Conservation (phyloP, 169 alveolate genomes). For the Plasmodium vivax region DNA sequence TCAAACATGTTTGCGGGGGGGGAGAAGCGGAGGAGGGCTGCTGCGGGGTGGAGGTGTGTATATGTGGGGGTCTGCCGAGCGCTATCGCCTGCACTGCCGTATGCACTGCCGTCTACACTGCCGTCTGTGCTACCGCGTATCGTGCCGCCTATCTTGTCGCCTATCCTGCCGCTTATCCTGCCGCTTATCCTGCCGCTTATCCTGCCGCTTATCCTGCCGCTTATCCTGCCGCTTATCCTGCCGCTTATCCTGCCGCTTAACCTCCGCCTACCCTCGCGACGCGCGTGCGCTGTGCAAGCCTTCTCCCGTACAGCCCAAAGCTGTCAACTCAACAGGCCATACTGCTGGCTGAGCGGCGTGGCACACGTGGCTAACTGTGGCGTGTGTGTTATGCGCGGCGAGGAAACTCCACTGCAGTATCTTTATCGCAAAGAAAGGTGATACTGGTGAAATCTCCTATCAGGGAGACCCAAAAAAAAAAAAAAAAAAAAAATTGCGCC, state of each 20-base stretch:
- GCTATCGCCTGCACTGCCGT: not conserved
- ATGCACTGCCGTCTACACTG: not conserved
- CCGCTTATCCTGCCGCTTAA: not conserved
- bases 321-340: not conserved
- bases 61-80: not conserved
- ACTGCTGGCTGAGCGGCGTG: not conserved
- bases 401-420: not conserved
- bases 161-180: not conserved
- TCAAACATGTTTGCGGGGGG: slow-evolving; percentile 80
- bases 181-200: not conserved
- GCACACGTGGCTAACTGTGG: not conserved
- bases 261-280: not conserved
- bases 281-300: not conserved
- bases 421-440: not conserved
- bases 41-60: not conserved
- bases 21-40: not conserved
- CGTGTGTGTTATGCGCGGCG: not conserved
- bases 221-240: not conserved
- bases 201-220: not conserved
- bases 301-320: not conserved
- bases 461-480: not conserved
- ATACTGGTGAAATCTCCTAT: not conserved
- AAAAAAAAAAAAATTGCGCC: not conserved
- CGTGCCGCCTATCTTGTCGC: no score
- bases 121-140: not conserved